Base-by-base conservation (phyloP, 768 basidiomycete species). In the Trametes villosa region DNA sequence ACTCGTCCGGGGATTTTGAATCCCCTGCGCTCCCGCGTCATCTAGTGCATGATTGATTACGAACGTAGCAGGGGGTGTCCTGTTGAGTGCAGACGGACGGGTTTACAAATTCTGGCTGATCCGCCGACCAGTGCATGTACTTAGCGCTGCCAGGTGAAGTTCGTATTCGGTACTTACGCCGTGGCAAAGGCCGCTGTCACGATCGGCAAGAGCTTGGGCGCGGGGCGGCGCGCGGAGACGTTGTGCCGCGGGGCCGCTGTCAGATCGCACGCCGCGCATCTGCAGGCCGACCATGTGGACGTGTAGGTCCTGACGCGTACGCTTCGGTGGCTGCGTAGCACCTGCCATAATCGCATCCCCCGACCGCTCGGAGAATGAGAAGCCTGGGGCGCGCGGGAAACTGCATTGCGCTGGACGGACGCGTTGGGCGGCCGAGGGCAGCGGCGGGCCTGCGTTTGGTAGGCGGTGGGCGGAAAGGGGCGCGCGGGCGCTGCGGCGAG, bases 1-100 rank as follows among this genome's bases (percentile, higher is more conserved):
- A 38, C 15, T 29, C 27, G 30, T 31, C 40, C 38, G 51, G 38
- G 26, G 40, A 53, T 29, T 53, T 52, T 53, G 51, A 41, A 34
- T 40, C 38, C 7, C 36, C 36, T 26, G 42, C 24, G 31, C 29
- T 22, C 33, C 44, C 42, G 26, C 53, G 53, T 36, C 46, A 38
- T 15, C 55, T 38, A 5, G 20, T 29, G 18, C 31, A 26, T 57
- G 56, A 57, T 57, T 57, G 56, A 57, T 57, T 57, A 44, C 47
- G 26, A 34, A n/a, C n/a, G n/a, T n/a, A n/a, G n/a, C n/a, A 34
- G 33, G 33, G 33, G 33, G 13, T 34, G 13, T 13, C 33, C 33
- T 13, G 8, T 34, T 34, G 33, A n/a, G n/a, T n/a, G n/a, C n/a
- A n/a, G n/a, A n/a, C n/a, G n/a, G n/a, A n/a, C n/a, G n/a, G n/a